A percentile compares a stretch with the other conserved stretches of the same genome.
Evolutionary conservation across 495 filamentous ascomycete species (phyloP).

Genomic region (Apiosordaria backusii): DNA sequence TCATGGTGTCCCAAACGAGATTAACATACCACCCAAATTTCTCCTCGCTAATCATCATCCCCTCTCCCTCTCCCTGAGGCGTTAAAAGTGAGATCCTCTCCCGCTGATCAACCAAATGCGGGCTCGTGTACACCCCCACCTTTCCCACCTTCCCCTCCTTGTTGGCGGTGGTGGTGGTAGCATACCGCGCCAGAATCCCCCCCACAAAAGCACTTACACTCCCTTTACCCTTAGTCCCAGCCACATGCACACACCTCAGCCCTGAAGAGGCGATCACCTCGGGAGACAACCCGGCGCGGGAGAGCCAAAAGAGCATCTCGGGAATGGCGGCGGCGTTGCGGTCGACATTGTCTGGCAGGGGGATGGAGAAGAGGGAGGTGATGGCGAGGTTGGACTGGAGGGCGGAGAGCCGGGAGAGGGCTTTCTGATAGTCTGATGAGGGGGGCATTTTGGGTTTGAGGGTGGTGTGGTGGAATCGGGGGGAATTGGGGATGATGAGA

Average conservation of each 20-base stretch:
- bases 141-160: no score
- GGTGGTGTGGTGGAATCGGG: background rate
- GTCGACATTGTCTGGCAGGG: constrained; percentile 29
- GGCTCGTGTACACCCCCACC: constrained; percentile 65
- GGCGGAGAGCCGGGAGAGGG: constrained; percentile 56
- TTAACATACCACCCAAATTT: constrained; percentile 62
- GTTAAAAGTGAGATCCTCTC: constrained; percentile 59
- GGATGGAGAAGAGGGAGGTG: constrained; percentile 38
- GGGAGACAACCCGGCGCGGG: constrained; percentile 64
- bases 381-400: constrained; percentile 73
- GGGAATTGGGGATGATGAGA: constrained; percentile 6
- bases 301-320: constrained; percentile 80
- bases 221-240: constrained; percentile 63
- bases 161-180: constrained; percentile 20
- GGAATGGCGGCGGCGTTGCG: constrained; percentile 76
- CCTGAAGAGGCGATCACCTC: constrained; percentile 27
- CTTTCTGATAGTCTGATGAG: constrained; percentile 31
- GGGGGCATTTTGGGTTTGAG: constrained; percentile 16
- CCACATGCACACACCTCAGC: constrained; percentile 52
- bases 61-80: constrained; percentile 30
- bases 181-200: constrained; percentile 41
- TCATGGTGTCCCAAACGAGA: constrained; percentile 61
- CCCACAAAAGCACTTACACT: constrained; percentile 48
- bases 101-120: constrained; percentile 57
- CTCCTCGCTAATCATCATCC: constrained; percentile 44